phyloP scores from a whole-genome alignment of 441 rosid species.

The Erodium chrysanthum region DNA sequence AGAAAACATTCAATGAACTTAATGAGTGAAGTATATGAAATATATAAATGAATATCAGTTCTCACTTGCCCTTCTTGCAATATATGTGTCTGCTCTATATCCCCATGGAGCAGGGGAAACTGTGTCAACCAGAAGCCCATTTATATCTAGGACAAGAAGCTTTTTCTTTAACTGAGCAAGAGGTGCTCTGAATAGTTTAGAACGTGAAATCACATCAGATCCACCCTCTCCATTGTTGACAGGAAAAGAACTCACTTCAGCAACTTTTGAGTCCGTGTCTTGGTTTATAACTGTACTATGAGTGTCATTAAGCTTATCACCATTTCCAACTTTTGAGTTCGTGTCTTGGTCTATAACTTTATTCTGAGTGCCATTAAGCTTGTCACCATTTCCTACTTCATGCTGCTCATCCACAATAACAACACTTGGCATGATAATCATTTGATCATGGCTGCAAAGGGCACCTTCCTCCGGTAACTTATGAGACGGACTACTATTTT shows the following conservation, averaged over 20 bases:
- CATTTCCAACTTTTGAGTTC: no score
- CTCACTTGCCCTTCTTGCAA: slow-evolving; percentile 51
- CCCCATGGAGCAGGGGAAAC: slow-evolving; percentile 35
- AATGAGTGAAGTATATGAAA: slow-evolving; percentile 2
- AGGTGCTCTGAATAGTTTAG: slow-evolving; percentile 19
- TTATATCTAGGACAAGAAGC: slow-evolving; percentile 72
- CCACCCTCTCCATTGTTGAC: slow-evolving; percentile 12
- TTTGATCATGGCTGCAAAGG: slow-evolving; percentile 8
- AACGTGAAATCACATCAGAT: slow-evolving; percentile 9
- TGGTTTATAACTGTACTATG: no score
- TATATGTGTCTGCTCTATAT: slow-evolving; percentile 36
- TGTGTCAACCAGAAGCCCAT: slow-evolving; percentile 71
- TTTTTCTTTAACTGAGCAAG: slow-evolving; percentile 26
- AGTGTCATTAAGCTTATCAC: no score
- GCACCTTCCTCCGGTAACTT: slow-evolving; percentile 23
- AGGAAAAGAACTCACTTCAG: slow-evolving; percentile 13
- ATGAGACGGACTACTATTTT: slow-evolving; percentile 14
- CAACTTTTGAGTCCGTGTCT: slow-evolving; percentile 11
- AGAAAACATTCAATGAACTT: neutral
- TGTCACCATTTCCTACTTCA: slow-evolving; percentile 12
- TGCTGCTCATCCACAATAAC: slow-evolving; percentile 15
- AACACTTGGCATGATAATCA: slow-evolving; percentile 19
- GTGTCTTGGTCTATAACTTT: slow-evolving; percentile 15
- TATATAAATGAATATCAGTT: neutral
- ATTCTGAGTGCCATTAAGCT: neutral